These are phyloP conservation scores for Bipolaris zeicola DNA, from an alignment of 2,329 filamentous ascomycete species.

Conservation along the genomic window DNA sequence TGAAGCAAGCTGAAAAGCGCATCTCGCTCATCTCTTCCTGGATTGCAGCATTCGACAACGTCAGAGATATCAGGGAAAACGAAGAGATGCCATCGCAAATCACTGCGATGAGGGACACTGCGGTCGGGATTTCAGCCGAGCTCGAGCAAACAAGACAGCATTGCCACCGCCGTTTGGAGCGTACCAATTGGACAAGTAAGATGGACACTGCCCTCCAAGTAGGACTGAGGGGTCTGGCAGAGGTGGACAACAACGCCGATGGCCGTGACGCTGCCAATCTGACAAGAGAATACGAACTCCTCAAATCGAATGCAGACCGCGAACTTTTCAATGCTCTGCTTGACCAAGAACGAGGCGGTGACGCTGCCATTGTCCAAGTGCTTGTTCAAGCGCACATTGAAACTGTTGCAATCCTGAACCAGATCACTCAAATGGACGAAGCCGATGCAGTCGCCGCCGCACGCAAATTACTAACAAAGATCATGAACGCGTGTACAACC, in stretches of 20 bases:
- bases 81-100: constrained; percentile 66
- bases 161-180: constrained; percentile 81
- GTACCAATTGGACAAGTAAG: constrained; percentile 82
- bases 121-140: constrained; percentile 85
- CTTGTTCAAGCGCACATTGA: constrained; percentile 91
- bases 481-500: constrained; percentile 76
- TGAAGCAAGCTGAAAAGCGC: constrained; percentile 81
- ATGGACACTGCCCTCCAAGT: constrained; percentile 88
- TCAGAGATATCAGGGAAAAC: constrained; percentile 74
- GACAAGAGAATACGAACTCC: constrained; percentile 79
- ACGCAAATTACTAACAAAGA: constrained; percentile 74
- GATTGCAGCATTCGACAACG: constrained; percentile 87
- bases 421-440: constrained; percentile 81
- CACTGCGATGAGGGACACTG: constrained; percentile 80
- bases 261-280: constrained; percentile 72
- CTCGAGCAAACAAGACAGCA: constrained; percentile 89
- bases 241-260: constrained; percentile 69
- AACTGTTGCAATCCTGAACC: constrained; percentile 80
- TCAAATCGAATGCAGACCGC: constrained; percentile 81
- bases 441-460: constrained; percentile 81
- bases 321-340: constrained; percentile 78
- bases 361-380: constrained; percentile 78
- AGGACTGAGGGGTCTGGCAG: constrained; percentile 76
- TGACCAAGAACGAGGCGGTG: constrained; percentile 82
- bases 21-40: constrained; percentile 87